A percentile compares a stretch with the other conserved stretches of the same genome.
Conservation (phyloP, 768 basidiomycete genomes). For the Termitomyces sp. region DNA sequence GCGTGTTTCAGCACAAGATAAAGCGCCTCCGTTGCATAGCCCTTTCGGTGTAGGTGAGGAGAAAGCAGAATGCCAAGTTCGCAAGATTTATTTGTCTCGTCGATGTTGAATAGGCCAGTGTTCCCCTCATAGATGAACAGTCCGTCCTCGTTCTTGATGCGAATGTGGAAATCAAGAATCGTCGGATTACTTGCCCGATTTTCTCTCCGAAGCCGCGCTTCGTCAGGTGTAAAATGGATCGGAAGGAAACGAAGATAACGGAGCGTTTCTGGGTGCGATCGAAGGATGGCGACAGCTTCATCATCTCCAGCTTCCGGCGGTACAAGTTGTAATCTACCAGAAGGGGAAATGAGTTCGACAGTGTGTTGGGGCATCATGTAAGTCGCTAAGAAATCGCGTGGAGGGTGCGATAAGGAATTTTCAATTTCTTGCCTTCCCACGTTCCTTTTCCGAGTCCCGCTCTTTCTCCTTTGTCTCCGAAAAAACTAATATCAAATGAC, state of each 20-base stretch:
- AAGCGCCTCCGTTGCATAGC: constrained; percentile 38
- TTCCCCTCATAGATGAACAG: constrained; percentile 27
- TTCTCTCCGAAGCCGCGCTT: constrained; percentile 28
- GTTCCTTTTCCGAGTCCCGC: no score
- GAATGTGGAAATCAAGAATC: constrained; percentile 32
- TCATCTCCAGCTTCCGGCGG: constrained; percentile 30
- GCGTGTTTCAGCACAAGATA: constrained; percentile 32
- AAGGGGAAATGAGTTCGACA: constrained; percentile 23
- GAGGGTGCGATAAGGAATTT: neutral
- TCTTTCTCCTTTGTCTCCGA: no score
- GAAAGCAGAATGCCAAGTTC: constrained; percentile 36
- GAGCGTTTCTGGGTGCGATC: constrained; percentile 31
- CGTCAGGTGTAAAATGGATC: constrained; percentile 25
- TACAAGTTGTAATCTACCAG: constrained; percentile 27
- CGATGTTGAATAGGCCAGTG: constrained; percentile 32
- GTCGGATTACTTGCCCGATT: constrained; percentile 24
- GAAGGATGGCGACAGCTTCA: constrained; percentile 25
- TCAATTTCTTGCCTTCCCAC: neutral
- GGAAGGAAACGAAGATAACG: constrained; percentile 35
- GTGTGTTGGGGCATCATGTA: constrained; percentile 23
- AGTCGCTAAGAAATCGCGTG: neutral
- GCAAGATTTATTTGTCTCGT: constrained; percentile 27
- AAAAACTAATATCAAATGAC: no score
- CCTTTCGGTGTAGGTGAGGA: constrained; percentile 29
- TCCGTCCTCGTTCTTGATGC: constrained; percentile 21